These are phyloP conservation scores for Cenchrus americanus DNA, from an alignment of 176 grass and related monocot genomes.

Conservation along the genomic window DNA sequence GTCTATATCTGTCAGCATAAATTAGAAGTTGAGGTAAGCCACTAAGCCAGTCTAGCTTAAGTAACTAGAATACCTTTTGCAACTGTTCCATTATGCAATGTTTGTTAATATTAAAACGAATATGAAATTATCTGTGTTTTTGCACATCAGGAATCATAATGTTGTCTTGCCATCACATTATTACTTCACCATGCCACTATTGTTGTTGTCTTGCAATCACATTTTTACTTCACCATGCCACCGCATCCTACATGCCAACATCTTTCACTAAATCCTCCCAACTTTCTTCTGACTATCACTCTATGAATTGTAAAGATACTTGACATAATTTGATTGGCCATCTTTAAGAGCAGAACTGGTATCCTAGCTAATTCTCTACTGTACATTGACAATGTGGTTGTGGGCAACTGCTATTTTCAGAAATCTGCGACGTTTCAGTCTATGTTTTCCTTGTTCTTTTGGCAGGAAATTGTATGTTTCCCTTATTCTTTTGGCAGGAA, in stretches of 20 bases:
- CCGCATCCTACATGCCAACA: not conserved
- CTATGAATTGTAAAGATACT: not conserved
- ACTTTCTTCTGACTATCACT: not conserved
- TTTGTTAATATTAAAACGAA: not conserved
- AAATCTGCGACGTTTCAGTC: not conserved
- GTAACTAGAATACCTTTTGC: not conserved
- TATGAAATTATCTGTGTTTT: not conserved
- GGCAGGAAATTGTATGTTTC: not conserved
- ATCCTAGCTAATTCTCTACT: not conserved
- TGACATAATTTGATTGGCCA: not conserved
- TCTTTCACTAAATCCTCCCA: not conserved
- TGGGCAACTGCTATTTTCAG: not conserved
- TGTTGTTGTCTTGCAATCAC: not conserved
- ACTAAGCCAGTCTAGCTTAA: not conserved
- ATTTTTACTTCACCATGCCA: not conserved
- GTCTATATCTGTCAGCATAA: not conserved
- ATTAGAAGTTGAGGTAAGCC: not conserved
- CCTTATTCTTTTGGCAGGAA: too few relatives aligned
- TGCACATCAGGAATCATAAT: not conserved
- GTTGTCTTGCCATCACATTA: not conserved
- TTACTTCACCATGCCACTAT: not conserved
- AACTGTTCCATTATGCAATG: not conserved
- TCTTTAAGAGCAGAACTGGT: not conserved
- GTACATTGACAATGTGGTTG: not conserved
- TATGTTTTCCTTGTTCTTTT: not conserved